phyloP scores from a whole-genome alignment of 768 basidiomycete species.

The Lyophyllum shimeji region DNA sequence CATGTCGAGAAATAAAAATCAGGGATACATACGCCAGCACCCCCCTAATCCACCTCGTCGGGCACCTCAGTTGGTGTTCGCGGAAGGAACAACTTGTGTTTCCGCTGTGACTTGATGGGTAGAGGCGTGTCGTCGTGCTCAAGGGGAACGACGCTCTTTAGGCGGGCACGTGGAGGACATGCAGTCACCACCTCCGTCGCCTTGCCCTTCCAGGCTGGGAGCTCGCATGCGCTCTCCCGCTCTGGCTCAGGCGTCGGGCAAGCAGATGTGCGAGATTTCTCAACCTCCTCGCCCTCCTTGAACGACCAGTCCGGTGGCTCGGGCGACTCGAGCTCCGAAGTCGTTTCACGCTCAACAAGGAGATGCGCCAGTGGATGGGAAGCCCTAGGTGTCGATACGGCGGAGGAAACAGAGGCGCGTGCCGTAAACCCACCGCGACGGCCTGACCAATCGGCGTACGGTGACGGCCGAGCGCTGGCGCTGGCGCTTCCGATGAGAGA shows the following conservation, averaged over 20 bases:
- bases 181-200: neutral
- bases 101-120: slow-evolving; percentile 16
- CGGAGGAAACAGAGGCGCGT: neutral
- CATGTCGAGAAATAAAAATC: neutral
- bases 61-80: neutral
- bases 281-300: neutral
- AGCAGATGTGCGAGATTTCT: neutral
- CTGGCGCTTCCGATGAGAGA: neutral
- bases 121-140: slow-evolving; percentile 9
- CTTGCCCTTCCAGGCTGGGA: neutral
- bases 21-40: neutral
- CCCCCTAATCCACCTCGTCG: neutral
- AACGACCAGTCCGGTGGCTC: neutral
- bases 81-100: slow-evolving; percentile 8
- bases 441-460: neutral
- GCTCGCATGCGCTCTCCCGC: neutral
- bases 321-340: neutral
- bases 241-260: neutral
- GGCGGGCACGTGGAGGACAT: neutral
- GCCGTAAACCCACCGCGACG: neutral
- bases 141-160: neutral
- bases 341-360: neutral
- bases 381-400: neutral
- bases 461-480: neutral
- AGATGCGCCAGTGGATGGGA: neutral